Base-by-base conservation (phyloP, 495 filamentous ascomycete genomes). In the Aspergillus taichungensis region DNA sequence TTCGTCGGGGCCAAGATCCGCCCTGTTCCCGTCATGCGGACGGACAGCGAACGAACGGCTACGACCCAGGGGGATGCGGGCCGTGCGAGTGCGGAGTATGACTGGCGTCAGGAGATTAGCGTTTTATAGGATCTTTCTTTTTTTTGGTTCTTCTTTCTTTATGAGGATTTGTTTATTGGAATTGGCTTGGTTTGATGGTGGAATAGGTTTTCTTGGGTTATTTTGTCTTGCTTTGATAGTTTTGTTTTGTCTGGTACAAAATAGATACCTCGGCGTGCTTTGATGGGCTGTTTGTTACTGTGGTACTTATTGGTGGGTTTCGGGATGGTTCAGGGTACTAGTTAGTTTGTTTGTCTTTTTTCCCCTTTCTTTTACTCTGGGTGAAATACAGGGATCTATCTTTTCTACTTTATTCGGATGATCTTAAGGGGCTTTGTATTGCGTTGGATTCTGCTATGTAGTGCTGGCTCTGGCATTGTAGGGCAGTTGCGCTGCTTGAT, bases 1-100 rank as follows among this genome's bases (percentile, higher is more conserved):
- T 90, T 95, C 56, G 94, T 97, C 12, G 84, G 83, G 3, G 76
- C 78, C 9, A 84, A 74, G 51, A 67, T 76, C 27, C 67, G 66
- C 2, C 62, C 68, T 18, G 61, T 58, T 1, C 61, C 67, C 50
- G 60, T 68, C 24, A 56, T 54, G 49, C 39, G 59, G 40, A 34
- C 51, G 42, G 30, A 58, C 44, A 48, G 50, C 50, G 34, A 54
- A 44, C 47, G 53, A 28, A 57, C 52, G 14, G 52, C 47, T 45
- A 47, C 31, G 32, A 28, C 13, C 0, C 42, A 51, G 14, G 44
- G 53, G 30, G 24, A 51, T 40, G 50, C 4, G 18, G 18, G 18
- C 18, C 18, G 18, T 24, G 18, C 2, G 18, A 24, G 18, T 24
- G 18, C 18, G 18, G 18, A 24, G 18, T 24, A 24, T 24, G 58